Percentiles rank a stretch among this genome's conserved stretches.
These are phyloP conservation scores for Phytophthora tubulina DNA, from an alignment of 352 stramenopile genomes.

Conservation along the genomic window DNA sequence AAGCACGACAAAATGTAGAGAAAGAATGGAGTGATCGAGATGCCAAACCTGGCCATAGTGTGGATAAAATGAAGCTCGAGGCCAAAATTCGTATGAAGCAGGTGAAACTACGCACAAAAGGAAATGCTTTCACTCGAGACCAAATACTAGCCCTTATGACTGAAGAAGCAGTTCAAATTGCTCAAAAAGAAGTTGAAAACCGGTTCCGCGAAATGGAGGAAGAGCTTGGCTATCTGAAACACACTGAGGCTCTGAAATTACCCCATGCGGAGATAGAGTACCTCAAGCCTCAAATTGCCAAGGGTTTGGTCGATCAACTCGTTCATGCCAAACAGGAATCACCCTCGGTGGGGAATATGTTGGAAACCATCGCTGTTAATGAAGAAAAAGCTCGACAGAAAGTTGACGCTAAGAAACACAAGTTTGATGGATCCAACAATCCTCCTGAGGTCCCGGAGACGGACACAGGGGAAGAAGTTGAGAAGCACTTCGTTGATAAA, in stretches of 20 bases:
- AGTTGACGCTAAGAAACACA: conserved; percentile 45
- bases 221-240: conserved; percentile 76
- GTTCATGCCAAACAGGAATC: conserved; percentile 70
- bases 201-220: conserved; percentile 91
- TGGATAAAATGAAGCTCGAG: conserved; percentile 95
- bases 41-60: conserved; percentile 66
- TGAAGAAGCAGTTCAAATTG: conserved; percentile 83
- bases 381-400: conserved; percentile 68
- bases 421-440: conserved; percentile 25
- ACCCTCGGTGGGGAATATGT: conserved; percentile 46
- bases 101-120: conserved; percentile 90
- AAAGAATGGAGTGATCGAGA: conserved; percentile 84
- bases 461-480: conserved; percentile 42
- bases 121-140: conserved; percentile 77
- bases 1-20: conserved; percentile 63
- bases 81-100: conserved; percentile 94
- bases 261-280: conserved; percentile 65
- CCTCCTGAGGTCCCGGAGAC: conserved; percentile 49
- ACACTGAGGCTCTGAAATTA: conserved; percentile 50
- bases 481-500: conserved; percentile 66
- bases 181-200: conserved; percentile 85
- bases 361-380: conserved; percentile 65
- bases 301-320: conserved; percentile 63
- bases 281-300: conserved; percentile 73
- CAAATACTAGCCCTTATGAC: conserved; percentile 86